These are phyloP conservation scores for Cadophora luteo-olivacea DNA, from an alignment of 2,329 filamentous ascomycete species.

Conservation along the genomic window DNA sequence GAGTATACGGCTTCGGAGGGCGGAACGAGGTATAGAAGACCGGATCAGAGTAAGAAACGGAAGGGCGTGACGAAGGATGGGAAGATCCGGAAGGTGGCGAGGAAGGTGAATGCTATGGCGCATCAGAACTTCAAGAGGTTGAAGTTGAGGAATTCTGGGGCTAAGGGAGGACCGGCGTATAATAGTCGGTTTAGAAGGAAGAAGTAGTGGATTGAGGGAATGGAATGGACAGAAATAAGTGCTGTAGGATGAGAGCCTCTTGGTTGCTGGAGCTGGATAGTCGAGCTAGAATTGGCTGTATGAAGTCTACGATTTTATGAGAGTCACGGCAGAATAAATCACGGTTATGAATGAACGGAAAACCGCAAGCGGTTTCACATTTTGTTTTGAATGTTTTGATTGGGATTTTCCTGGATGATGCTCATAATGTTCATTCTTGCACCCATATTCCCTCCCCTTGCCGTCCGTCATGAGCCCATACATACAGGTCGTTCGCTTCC, in stretches of 20 bases:
- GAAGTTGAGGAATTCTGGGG: slow-evolving; percentile 66
- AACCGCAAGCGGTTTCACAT: neutral
- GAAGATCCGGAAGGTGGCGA: slow-evolving; percentile 57
- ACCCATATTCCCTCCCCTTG: neutral
- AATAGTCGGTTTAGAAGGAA: slow-evolving; percentile 65
- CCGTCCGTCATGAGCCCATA: slow-evolving; percentile 17
- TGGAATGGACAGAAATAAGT: neutral
- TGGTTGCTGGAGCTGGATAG: neutral
- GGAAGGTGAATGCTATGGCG: slow-evolving; percentile 69
- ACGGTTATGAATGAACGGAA: neutral
- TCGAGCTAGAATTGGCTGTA: neutral
- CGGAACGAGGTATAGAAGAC: slow-evolving; percentile 44
- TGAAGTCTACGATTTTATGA: neutral
- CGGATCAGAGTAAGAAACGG: slow-evolving; percentile 41
- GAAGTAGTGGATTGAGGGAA: slow-evolving; percentile 38
- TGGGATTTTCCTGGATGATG: slow-evolving; percentile 14
- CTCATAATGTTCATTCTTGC: slow-evolving; percentile 21
- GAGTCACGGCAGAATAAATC: neutral
- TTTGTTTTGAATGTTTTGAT: slow-evolving; percentile 12
- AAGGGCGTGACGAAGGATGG: slow-evolving; percentile 44
- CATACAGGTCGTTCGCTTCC: slow-evolving; percentile 13
- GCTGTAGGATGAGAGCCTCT: neutral
- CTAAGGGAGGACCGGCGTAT: slow-evolving; percentile 65
- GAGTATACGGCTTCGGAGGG: slow-evolving; percentile 46
- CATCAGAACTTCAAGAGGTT: slow-evolving; percentile 71